A percentile compares a stretch with the other conserved stretches of the same genome.
These are phyloP conservation scores for Cystobasidium sp. DNA, from an alignment of 1,284 basidiomycete genomes.

Conservation along the genomic window DNA sequence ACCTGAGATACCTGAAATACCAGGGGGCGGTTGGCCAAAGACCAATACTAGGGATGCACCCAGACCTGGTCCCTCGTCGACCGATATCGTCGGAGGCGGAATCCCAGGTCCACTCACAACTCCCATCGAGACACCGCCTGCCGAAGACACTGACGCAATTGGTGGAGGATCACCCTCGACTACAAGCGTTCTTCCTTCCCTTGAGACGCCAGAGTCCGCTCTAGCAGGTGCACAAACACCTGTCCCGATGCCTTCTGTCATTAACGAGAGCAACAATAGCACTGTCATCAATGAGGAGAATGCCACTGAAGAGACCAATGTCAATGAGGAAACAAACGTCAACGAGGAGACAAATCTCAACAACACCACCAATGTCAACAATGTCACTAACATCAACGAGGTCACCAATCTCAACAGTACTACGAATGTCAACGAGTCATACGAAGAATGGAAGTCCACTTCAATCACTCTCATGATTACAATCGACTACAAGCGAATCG, in stretches of 20 bases:
- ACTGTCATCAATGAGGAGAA: no score
- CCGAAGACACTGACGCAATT: slow-evolving; percentile 1
- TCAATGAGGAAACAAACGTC: not conserved
- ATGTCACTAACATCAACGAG: slow-evolving; percentile 17
- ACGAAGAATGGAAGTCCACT: slow-evolving; percentile 32
- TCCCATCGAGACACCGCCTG: not conserved
- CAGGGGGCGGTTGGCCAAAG: no score
- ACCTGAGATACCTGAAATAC: no score
- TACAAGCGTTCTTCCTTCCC: not conserved
- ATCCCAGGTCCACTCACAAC: not conserved
- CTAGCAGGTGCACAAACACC: not conserved
- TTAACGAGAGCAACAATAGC: no score
- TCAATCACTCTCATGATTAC: slow-evolving; percentile 32
- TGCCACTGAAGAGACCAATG: no score
- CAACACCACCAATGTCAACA: slow-evolving; percentile 5
- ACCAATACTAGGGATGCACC: not conserved
- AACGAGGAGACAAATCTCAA: not conserved
- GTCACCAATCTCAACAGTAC: slow-evolving; percentile 13
- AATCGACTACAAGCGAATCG: slow-evolving; percentile 1
- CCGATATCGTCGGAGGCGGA: not conserved
- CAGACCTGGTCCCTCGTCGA: not conserved
- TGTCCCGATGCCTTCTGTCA: no score
- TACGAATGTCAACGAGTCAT: slow-evolving; percentile 4
- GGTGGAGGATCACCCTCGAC: not conserved
- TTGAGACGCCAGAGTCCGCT: not conserved